Base-by-base conservation (phyloP, 2,329 filamentous ascomycete species). In the Zarea fungicola region DNA sequence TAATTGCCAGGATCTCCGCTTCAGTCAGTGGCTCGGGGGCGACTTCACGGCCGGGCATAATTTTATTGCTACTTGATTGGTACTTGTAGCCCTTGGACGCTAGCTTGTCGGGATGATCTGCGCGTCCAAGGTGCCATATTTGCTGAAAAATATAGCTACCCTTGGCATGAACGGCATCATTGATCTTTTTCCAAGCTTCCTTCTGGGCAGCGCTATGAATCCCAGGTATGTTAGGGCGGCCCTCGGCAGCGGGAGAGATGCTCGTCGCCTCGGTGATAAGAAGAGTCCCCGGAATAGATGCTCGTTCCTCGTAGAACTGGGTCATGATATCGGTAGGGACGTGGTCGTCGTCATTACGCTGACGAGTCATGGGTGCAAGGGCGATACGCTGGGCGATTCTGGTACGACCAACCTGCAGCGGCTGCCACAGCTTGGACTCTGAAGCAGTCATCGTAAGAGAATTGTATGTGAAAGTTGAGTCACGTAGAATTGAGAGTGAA, bases 1-100 rank as follows among this genome's bases (percentile, higher is more conserved):
- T 85, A 52, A 81, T 70, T 6, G 73, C 62, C 52, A 78, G 68
- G 50, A 89, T 89, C 22, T 88, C 84, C 2, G 75, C 66, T 42
- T 78, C 70, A 0, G 76, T 83, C 77, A 90, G 78, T 19, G 74
- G 82, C 47, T 77, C 78, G 2, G 85, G 85, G 3, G 75, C 75
- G 0, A 64, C 65, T 1, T 67, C 64, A 8, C 78, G 71, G 5
- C 76, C 76, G 36, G 74, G 69, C 2, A 76, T 65, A 13, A 16
- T 76, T 26, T 47, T 44, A 36, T 32, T 36, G 16, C 36, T 42
- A 34, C 48, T 50, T 2, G 43, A 48, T 18, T 29, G 31, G 37
- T 50, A 44, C 18, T 37, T 39, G 36, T 42, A 80, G 58, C 31
- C 48, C 10, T 37, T 37, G 31, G 13, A 4, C 18, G 37, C 26